Evolutionary conservation across 306 rosid genomes (phyloP), one percentile per base, ranked within the genome.

Genomic region (Vigna mungo): DNA sequence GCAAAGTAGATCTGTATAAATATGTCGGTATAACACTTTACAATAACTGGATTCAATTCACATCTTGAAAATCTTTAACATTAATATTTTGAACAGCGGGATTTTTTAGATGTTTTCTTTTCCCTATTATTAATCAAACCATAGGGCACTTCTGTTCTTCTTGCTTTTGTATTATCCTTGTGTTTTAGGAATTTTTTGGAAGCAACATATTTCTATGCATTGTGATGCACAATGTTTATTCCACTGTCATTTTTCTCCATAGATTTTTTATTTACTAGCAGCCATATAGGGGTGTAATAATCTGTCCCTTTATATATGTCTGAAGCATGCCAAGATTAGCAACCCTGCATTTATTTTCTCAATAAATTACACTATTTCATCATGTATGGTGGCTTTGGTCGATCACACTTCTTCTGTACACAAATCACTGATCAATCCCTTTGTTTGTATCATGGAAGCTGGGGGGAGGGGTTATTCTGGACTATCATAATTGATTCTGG

Each of bases 391-490:
- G 74, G 34, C 25, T 64, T 51, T 51, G 2, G 27, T 36, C 25
- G 12, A 37, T 65, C n/a, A 49, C 17, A n/a, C 55, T 37, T 76
- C 63, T 21, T 21, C 12, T 62, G 36, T 23, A 12, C 49, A 21
- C 14, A 25, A 41, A 41, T n/a, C 74, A 23, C 39, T 30, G 7
- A 47, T 51, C 47, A 7, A 25, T 13, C 39, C 43, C 16, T 25
- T 54, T 72, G n/a, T 25, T 54, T 72, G 36, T 47, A 30, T 58
- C 74, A 66, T 75, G 71, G 51, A 75, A 48, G 4, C 51, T 75
- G 55, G 43, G 58, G 46, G 14, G 34, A 41, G 25, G 46, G 46
- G 34, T 30, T 46, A n/a, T 30, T 37, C 47, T 75, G 15, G 36
- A 49, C 41, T 3, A 23, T 49, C 30, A 9, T 14, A 76, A 65